phyloP scores from a whole-genome alignment of 2,329 filamentous ascomycete genomes.

The Claviceps monticola region DNA sequence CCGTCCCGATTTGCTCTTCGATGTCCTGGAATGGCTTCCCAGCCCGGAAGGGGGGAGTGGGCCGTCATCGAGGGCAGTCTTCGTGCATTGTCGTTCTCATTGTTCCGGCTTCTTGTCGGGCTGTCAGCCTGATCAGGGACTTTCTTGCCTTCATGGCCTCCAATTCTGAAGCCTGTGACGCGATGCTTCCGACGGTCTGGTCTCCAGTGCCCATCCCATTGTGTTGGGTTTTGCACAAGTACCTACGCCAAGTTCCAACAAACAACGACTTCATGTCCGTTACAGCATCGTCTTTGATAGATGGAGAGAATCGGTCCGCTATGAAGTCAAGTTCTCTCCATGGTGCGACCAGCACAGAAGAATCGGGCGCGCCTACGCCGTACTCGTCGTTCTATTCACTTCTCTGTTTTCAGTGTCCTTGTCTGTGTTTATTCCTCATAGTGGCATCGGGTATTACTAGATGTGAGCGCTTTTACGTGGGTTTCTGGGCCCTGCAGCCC shows the following conservation, averaged over 20 bases:
- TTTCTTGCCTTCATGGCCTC: neutral
- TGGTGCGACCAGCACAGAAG: neutral
- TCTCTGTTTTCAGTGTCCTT: neutral
- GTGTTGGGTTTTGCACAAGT: no score
- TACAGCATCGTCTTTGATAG: neutral
- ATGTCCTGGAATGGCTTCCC: neutral
- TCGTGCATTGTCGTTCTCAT: conserved; percentile 4
- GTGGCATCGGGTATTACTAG: neutral
- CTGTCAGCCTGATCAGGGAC: no score
- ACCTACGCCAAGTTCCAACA: no score
- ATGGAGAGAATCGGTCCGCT: neutral
- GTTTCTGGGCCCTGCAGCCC: no score
- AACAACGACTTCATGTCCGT: no score
- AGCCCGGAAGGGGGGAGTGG: no score
- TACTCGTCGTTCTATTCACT: neutral
- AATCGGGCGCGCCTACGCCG: neutral
- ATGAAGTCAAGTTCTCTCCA: neutral
- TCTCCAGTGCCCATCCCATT: no score
- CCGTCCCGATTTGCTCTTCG: neutral
- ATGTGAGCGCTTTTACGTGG: no score
- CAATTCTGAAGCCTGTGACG: neutral
- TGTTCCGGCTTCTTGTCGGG: conserved; percentile 4
- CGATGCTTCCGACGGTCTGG: no score
- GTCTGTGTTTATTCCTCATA: neutral
- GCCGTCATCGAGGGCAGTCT: no score